phyloP scores from a whole-genome alignment of 257 asterid genomes.

The Henckelia pumila region DNA sequence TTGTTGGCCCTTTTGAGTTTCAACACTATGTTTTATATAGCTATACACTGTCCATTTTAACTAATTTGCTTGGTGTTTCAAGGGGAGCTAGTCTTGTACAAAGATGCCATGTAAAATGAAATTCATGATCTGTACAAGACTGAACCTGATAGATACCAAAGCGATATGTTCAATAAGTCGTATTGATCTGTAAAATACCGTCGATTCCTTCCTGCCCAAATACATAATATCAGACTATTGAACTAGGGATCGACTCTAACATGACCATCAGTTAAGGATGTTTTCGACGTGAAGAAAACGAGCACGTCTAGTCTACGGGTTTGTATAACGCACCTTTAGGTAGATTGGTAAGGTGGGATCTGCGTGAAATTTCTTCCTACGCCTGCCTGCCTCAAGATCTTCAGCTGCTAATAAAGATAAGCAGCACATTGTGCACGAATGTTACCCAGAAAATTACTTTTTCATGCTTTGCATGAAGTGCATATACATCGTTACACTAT shows the following conservation, averaged over 20 bases:
- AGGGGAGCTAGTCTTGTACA: conserved; percentile 42
- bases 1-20: not conserved
- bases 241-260: conserved; percentile 17
- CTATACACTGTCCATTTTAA: too few species aligned
- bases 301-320: not conserved
- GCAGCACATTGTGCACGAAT: not conserved
- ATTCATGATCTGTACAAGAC: conserved; percentile 92
- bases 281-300: conserved; percentile 3
- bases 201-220: conserved; percentile 69
- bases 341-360: conserved; percentile 87
- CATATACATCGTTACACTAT: too few species aligned
- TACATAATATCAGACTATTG: conserved; percentile 33
- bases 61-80: too few species aligned
- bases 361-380: conserved; percentile 61
- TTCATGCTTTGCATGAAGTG: not conserved
- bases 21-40: not conserved
- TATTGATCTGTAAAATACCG: conserved; percentile 48
- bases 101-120: conserved; percentile 56
- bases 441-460: not conserved
- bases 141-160: conserved; percentile 73
- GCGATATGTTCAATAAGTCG: conserved; percentile 43
- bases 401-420: conserved; percentile 49
- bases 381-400: conserved; percentile 82
- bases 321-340: conserved; percentile 61
- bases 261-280: not conserved